Evolutionary conservation across 2,329 filamentous ascomycete genomes (phyloP).

Genomic region (Sporothrix pseudoabietina): DNA sequence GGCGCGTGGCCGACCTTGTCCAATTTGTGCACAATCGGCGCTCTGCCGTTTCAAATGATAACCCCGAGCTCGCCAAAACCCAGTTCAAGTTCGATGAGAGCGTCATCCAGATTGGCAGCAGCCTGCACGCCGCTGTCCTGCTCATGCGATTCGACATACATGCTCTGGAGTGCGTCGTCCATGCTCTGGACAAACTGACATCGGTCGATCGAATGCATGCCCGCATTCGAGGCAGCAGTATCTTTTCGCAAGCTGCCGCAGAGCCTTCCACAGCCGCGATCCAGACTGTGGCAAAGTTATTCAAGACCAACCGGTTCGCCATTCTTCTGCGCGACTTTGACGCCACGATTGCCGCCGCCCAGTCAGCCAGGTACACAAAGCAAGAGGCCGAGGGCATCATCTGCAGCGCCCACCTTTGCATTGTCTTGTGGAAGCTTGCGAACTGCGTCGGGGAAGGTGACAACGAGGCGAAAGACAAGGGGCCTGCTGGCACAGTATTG

Average conservation of each 20-base stretch:
- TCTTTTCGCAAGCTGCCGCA: not conserved
- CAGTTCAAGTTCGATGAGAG: conserved; percentile 45
- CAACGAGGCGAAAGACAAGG: not conserved
- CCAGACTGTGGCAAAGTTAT: not conserved
- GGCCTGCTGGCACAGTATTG: not conserved
- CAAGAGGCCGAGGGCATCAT: conserved; percentile 56
- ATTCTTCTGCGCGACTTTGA: conserved; percentile 46
- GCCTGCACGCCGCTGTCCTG: conserved; percentile 49
- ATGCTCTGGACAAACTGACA: not conserved
- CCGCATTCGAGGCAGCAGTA: not conserved
- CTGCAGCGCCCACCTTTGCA: conserved; percentile 51
- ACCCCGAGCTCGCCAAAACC: conserved; percentile 5
- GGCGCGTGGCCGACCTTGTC: conserved; percentile 51
- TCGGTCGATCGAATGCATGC: not conserved
- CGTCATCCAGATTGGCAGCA: conserved; percentile 43
- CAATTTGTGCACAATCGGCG: conserved; percentile 43
- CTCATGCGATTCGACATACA: conserved; percentile 52
- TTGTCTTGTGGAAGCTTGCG: conserved; percentile 1
- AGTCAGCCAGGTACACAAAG: conserved; percentile 41
- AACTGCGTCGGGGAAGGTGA: not conserved
- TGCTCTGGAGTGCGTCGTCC: conserved; percentile 45
- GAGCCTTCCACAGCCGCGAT: not conserved
- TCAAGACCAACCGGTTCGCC: not conserved
- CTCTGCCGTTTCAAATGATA: not conserved
- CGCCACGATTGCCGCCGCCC: conserved; percentile 46